Base-by-base conservation (phyloP, 176 grass and related monocot species). In the Puya raimondii region DNA sequence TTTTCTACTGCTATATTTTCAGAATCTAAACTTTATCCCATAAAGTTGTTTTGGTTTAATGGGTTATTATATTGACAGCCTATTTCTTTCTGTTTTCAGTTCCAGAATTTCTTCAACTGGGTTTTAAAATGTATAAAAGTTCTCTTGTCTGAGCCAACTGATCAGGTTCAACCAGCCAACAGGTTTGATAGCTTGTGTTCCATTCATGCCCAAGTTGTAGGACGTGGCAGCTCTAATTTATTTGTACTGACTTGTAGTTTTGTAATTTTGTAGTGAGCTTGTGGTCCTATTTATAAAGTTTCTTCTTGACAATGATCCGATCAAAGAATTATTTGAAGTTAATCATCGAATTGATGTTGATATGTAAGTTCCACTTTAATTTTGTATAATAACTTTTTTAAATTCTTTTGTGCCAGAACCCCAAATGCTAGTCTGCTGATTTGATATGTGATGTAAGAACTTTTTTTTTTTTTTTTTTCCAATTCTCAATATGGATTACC, bases 61-160 rank as follows among this genome's bases (percentile, higher is more conserved):
- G 58, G 27, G 53, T 84, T 76, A 18, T 81, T 78, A 59, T 80
- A 70, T 51, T 53, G 11, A 67, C 26, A 42, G 23, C 23, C 53
- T 61, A 64, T 70, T 72, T 78, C 22, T 76, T 50, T 16, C 33
- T 71, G 61, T 59, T 84, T 78, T n/a, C 93, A 97, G 93, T 90
- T 90, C 65, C 89, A 97, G 80, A 97, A 97, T 87, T 97, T 97
- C 74, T 90, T 92, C 52, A 92, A 82, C 68, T 97, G 93, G 93
- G 81, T 97, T 79, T 81, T 92, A 72, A 92, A 87, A 78, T 90
- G 76, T 72, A 83, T 88, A 26, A 97, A 90, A 80, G 83, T 89
- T 79, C 80, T 97, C 53, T 76, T 97, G 74, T 88, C 77, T 73
- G 93, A 97, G 65, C 89, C 88, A 79, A 90, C 67, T 0, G 89